Percentiles rank a stretch among this genome's conserved stretches.
Conservation (phyloP, 2,329 filamentous ascomycete species). For the Didymella keratinophila region DNA sequence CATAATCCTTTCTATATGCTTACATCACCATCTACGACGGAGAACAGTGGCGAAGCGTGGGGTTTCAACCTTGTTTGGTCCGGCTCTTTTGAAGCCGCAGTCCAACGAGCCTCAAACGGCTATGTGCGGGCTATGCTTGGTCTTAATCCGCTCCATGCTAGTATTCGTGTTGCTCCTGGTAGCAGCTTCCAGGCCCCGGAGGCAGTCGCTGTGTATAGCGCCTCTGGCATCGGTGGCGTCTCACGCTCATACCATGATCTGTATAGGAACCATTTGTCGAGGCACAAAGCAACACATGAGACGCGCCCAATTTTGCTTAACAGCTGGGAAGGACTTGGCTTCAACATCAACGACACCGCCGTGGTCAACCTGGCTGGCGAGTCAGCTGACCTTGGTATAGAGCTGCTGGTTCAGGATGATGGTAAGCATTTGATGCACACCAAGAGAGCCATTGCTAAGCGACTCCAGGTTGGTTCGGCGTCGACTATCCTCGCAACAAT, state of each 20-base stretch:
- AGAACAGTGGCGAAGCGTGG: constrained; percentile 68
- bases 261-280: constrained; percentile 68
- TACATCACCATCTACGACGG: constrained; percentile 64
- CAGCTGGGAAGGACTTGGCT: constrained; percentile 70
- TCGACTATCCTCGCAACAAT: constrained; percentile 65
- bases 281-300: constrained; percentile 62
- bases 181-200: constrained; percentile 68
- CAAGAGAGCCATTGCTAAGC: not conserved
- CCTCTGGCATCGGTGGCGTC: constrained; percentile 66
- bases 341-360: constrained; percentile 64
- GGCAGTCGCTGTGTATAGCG: constrained; percentile 68
- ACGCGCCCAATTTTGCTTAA: constrained; percentile 67
- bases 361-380: constrained; percentile 65
- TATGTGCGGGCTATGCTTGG: constrained; percentile 67
- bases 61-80: constrained; percentile 72
- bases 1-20: constrained; percentile 71
- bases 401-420: constrained; percentile 71
- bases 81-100: constrained; percentile 67
- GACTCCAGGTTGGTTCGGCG: constrained; percentile 67
- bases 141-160: constrained; percentile 67
- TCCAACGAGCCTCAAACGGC: constrained; percentile 69
- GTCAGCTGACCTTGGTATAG: constrained; percentile 66
- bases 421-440: not conserved
- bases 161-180: constrained; percentile 64
- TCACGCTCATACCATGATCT: constrained; percentile 68